Conservation (phyloP, 2,329 filamentous ascomycete species). For the Fusarium transvaalense region DNA sequence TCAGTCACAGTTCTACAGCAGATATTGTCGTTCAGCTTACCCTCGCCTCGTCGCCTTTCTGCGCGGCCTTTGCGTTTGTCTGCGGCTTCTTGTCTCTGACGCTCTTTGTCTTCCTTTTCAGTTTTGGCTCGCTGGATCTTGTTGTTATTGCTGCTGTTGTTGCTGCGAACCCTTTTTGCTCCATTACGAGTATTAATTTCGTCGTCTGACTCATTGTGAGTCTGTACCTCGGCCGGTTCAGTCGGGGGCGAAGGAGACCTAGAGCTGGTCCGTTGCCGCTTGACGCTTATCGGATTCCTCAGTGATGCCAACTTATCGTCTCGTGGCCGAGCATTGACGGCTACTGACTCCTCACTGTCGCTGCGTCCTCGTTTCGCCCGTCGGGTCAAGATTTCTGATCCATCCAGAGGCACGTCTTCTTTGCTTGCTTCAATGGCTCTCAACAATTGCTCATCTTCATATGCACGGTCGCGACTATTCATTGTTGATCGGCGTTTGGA, state of each 20-base stretch:
- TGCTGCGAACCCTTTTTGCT: constrained; percentile 71
- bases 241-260: constrained; percentile 72
- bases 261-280: constrained; percentile 87
- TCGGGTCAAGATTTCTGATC: constrained; percentile 66
- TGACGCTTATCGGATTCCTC: constrained; percentile 78
- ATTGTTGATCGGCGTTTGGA: constrained; percentile 92
- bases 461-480: constrained; percentile 95
- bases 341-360: constrained; percentile 91
- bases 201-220: constrained; percentile 78
- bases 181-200: constrained; percentile 66
- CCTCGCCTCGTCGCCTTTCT: constrained; percentile 84
- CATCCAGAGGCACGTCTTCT: constrained; percentile 72
- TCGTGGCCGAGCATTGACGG: constrained; percentile 29
- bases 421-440: constrained; percentile 96
- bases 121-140: constrained; percentile 73
- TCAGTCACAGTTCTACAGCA: constrained; percentile 24
- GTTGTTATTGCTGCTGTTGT: constrained; percentile 68
- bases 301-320: constrained; percentile 43
- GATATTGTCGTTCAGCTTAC: constrained; percentile 59
- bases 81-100: constrained; percentile 78
- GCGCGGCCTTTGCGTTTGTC: constrained; percentile 85
- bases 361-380: constrained; percentile 87
- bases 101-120: constrained; percentile 80
- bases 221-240: constrained; percentile 61
- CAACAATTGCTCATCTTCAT: constrained; percentile 91